Base-by-base conservation (phyloP, 768 basidiomycete species). In the Mycena indigotica region DNA sequence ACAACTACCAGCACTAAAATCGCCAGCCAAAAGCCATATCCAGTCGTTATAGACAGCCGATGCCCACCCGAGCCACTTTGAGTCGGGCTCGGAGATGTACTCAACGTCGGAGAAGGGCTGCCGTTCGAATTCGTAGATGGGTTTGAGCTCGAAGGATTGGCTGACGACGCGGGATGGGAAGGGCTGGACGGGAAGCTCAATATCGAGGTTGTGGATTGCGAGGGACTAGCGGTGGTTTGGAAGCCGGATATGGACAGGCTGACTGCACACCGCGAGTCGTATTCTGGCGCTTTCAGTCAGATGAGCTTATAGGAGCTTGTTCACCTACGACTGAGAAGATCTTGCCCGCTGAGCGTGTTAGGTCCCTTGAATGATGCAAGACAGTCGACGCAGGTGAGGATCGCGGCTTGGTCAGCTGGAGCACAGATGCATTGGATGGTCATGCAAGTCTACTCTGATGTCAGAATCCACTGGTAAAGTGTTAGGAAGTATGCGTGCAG, bases 401-500 rank as follows among this genome's bases (percentile, higher is more conserved):
- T 61, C 16, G 57, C 39, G 1, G 29, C 48, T 23, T 68, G 68
- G 48, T 68, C 64, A 35, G 61, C n/a, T 4, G 57, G 28, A 2
- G 67, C 68, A 28, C 73, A 74, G 2, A 72, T 10, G 52, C 73
- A 74, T 10, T 51, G 30, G 15, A 52, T 57, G 2, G 53, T 62
- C n/a, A n/a, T 50, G 50, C 73, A 74, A 21, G 52, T 58, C 72
- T 74, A 75, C 72, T 72, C 70, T 73, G 72, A 75, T 74, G 75
- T 49, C 41, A 25, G 23, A 12, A 32, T 46, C 8, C 30, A 24
- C 4, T 24, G 2, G 15, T 16, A 19, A 15, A 0, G 15, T 24
- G 39, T 1, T 10, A 19, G 16, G 15, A 24, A 3, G n/a, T 4
- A 12, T 5, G 3, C 32, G 53, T 28, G 46, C 2, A 29, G 35